Conservation (phyloP, 2,329 filamentous ascomycete species). For the Neoascochyta sp. region DNA sequence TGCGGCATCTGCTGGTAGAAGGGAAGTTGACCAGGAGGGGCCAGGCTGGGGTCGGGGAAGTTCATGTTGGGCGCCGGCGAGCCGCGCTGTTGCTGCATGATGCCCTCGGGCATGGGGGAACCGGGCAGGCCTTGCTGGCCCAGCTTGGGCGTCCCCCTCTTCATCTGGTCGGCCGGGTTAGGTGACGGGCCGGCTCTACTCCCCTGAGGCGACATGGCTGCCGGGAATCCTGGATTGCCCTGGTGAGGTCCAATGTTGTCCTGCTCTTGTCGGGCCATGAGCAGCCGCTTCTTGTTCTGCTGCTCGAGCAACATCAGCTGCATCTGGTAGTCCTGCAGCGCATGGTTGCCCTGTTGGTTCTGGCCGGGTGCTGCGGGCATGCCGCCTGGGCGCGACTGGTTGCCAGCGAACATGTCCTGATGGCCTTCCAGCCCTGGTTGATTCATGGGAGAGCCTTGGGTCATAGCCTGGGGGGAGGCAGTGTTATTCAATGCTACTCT, state of each 20-base stretch:
- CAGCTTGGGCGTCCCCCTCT: slow-evolving; percentile 72
- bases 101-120: slow-evolving; percentile 66
- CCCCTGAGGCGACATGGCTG: slow-evolving; percentile 66
- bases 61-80: slow-evolving; percentile 56
- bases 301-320: slow-evolving; percentile 83
- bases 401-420: slow-evolving; percentile 34
- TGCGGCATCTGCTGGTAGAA: slow-evolving; percentile 35
- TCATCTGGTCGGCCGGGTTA: slow-evolving; percentile 74
- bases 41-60: slow-evolving; percentile 49
- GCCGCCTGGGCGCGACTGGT: slow-evolving; percentile 44
- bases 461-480: slow-evolving; percentile 72
- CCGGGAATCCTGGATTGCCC: slow-evolving; percentile 55
- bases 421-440: slow-evolving; percentile 46
- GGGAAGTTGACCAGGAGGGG: slow-evolving; percentile 46
- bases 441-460: slow-evolving; percentile 84
- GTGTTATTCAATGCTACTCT: slow-evolving; percentile 76
- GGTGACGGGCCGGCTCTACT: slow-evolving; percentile 69
- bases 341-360: slow-evolving; percentile 65
- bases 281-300: slow-evolving; percentile 80
- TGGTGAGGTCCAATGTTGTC: slow-evolving; percentile 59
- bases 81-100: slow-evolving; percentile 59
- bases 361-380: slow-evolving; percentile 57
- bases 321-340: slow-evolving; percentile 85
- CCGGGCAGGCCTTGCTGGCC: slow-evolving; percentile 61
- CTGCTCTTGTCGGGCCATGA: slow-evolving; percentile 79